These are phyloP conservation scores for Taiwanofungus camphoratus DNA, from an alignment of 1,284 basidiomycete species.

Conservation along the genomic window DNA sequence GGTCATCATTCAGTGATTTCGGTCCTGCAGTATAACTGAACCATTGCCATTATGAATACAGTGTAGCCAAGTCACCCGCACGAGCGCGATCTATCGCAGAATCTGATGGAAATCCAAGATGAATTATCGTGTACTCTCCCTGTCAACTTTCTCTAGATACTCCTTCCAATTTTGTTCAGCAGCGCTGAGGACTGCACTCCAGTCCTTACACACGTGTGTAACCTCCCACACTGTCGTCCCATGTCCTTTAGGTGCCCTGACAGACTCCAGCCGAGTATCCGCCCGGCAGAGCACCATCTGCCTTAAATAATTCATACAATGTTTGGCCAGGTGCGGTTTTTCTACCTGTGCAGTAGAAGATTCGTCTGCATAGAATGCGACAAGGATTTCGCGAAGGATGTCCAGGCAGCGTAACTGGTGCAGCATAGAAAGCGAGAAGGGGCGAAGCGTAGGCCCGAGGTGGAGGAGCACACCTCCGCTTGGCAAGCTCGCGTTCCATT, in stretches of 20 bases:
- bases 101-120: no score
- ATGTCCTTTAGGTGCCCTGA: not conserved
- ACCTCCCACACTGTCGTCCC: not conserved
- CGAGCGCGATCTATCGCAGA: no score
- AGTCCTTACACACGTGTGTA: constrained; percentile 1
- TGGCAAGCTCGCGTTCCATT: constrained; percentile 3
- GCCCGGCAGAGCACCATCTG: constrained; percentile 17
- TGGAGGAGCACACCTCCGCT: not conserved
- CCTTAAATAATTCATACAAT: constrained; percentile 22
- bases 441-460: constrained; percentile 5
- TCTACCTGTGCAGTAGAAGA: not conserved
- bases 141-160: not conserved
- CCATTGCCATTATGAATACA: no score
- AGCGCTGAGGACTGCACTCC: not conserved
- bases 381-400: constrained; percentile 13
- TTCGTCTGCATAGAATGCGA: not conserved
- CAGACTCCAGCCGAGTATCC: constrained; percentile 11
- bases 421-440: constrained; percentile 17
- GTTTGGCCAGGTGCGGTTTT: constrained; percentile 7
- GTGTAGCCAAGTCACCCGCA: no score
- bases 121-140: not conserved
- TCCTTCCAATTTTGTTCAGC: not conserved
- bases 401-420: constrained; percentile 19
- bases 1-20: no score
- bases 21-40: no score